Percentiles rank a stretch among this genome's conserved stretches.
phyloP scores from a whole-genome alignment of 495 filamentous ascomycete species.

The Aspergillus mulundensis region DNA sequence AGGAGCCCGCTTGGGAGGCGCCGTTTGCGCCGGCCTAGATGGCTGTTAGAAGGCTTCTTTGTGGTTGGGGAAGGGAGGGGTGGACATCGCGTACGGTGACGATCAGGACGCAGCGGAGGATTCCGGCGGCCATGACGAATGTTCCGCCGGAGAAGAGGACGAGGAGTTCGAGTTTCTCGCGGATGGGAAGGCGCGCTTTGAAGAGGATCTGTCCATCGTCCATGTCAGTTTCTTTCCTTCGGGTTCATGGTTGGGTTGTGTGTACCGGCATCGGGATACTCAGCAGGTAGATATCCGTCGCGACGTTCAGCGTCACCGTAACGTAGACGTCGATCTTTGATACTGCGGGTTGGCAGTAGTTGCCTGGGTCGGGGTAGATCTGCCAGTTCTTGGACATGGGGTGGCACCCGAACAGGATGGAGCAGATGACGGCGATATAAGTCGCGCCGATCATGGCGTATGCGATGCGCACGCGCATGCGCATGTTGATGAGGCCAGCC shows the following conservation, averaged over 20 bases:
- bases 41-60: conserved; percentile 7
- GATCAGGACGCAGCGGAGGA: conserved; percentile 55
- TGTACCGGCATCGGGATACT: conserved; percentile 52
- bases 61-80: not conserved
- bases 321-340: conserved; percentile 46
- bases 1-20: conserved; percentile 53
- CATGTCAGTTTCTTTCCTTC: no score
- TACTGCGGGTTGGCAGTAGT: conserved; percentile 45
- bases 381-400: conserved; percentile 56
- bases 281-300: conserved; percentile 53
- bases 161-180: conserved; percentile 50
- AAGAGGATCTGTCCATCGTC: conserved; percentile 49
- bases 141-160: conserved; percentile 57
- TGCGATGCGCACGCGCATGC: conserved; percentile 47
- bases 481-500: conserved; percentile 46
- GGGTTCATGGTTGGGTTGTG: no score
- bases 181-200: conserved; percentile 45
- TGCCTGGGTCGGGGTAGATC: conserved; percentile 54
- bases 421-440: conserved; percentile 51
- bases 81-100: conserved; percentile 38
- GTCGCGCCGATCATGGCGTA: conserved; percentile 48
- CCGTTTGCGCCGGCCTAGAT: conserved; percentile 41
- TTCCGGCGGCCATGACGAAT: conserved; percentile 56
- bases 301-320: conserved; percentile 48
- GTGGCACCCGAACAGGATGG: conserved; percentile 51